Conservation (phyloP, 805 yeast genomes). For the Candida ovalis region DNA sequence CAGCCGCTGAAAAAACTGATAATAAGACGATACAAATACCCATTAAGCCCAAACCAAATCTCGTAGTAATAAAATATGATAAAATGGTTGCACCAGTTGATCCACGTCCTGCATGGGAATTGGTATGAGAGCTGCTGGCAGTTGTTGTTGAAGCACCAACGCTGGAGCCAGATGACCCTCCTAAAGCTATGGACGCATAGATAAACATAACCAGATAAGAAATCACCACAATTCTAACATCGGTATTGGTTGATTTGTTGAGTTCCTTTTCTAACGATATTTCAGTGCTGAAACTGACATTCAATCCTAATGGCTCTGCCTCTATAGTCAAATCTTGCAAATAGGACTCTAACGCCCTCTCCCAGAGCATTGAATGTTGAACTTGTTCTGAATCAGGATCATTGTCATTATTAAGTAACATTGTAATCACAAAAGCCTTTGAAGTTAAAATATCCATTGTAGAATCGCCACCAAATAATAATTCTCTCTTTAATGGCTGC, state of each 20-base stretch:
- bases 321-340: conserved; percentile 42
- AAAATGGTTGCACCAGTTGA: conserved; percentile 5
- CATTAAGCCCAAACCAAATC: conserved; percentile 74
- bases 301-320: conserved; percentile 49
- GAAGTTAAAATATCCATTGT: conserved; percentile 48
- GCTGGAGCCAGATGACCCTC: conserved; percentile 35
- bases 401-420: conserved; percentile 56
- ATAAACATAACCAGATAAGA: conserved; percentile 86
- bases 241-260: conserved; percentile 77
- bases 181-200: conserved; percentile 80
- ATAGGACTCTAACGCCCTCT: conserved; percentile 56
- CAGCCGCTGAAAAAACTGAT: conserved; percentile 81
- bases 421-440: conserved; percentile 71
- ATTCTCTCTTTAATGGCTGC: conserved; percentile 74
- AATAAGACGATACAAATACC: conserved; percentile 80
- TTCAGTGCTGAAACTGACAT: conserved; percentile 75
- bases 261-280: conserved; percentile 81
- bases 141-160: neutral
- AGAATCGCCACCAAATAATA: conserved; percentile 61
- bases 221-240: conserved; percentile 59
- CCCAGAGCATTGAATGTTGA: conserved; percentile 56
- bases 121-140: neutral
- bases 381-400: conserved; percentile 40
- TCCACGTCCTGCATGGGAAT: neutral
- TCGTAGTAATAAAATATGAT: conserved; percentile 41